Evolutionary conservation across 2,329 filamentous ascomycete genomes (phyloP), one percentile per base, ranked within the genome.

Genomic region (Fusarium succisae): DNA sequence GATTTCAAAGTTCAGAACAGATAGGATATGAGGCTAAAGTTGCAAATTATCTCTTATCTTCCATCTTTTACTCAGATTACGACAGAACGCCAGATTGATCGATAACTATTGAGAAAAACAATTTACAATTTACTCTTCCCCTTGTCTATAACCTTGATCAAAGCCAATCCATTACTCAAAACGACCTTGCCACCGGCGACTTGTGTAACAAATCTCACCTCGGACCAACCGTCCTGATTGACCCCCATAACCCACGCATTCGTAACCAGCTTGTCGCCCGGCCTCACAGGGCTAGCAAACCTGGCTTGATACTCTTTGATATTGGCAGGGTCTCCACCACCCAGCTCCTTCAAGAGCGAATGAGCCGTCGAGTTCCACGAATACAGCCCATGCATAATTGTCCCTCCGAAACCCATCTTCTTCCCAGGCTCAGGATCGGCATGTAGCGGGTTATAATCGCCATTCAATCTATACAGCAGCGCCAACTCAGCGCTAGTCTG

Each of bases 401-500:
- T 80, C 3, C 84, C 84, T 43, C 83, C 83, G 72, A 87, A 87
- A 20, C 86, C 86, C 14, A 84, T 83, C 11, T 80, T 79, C 69
- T 77, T 76, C 3, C 84, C 84, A 47, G 84, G 84, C 22, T 78
- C 81, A n/a, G 84, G 83, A 57, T 84, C 83, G 3, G 81, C 84
- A 72, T 86, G 85, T 51, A 86, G 78, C 12, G 86, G 85, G 68
- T 87, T 87, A 74, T 86, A 87, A 66, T 87, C 86, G 2, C 86
- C 85, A 69, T 84, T 86, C 15, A 87, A 76, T 5, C 84, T 78
- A 59, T 86, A 86, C 1, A 86, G 77, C 5, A 86, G 76, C 1
- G 83, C 82, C 9, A 77, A 77, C 71, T 86, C 84, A 2, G 79
- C 78, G 0, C 79, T 83, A 0, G 85, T 86, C 66, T 82, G 74